Conservation (phyloP, 306 rosid species). For the Quercus aquifolioides region DNA sequence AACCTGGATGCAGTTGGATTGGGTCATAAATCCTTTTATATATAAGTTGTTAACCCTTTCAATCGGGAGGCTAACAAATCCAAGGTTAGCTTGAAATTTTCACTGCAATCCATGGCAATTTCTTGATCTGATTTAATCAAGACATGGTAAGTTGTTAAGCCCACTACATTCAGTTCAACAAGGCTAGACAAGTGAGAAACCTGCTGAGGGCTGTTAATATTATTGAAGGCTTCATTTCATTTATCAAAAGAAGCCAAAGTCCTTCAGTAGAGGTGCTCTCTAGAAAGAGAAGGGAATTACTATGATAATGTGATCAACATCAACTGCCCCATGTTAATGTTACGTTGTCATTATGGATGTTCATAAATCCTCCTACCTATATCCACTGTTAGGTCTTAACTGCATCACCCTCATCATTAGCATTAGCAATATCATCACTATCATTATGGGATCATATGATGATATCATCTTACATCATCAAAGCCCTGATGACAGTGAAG, state of each 20-base stretch:
- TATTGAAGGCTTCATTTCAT: neutral
- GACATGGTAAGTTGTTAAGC: neutral
- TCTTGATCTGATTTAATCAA: neutral
- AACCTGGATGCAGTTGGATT: constrained; percentile 79
- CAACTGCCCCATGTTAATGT: neutral
- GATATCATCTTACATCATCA: no score
- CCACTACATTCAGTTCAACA: neutral
- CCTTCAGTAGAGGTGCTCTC: neutral
- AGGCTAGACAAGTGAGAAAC: neutral
- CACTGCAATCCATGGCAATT: neutral
- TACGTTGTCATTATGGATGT: no score
- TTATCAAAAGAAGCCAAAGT: no score
- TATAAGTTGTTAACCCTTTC: neutral
- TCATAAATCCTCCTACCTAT: no score
- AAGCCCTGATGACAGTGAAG: no score
- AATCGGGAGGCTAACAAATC: neutral
- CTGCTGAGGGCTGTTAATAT: neutral
- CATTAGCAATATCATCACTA: no score
- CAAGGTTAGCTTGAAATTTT: no score
- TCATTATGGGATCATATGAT: no score
- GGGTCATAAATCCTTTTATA: constrained; percentile 21
- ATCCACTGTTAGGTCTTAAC: no score
- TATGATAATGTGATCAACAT: neutral
- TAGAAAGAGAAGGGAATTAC: neutral
- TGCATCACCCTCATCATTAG: no score